phyloP scores from a whole-genome alignment of 495 filamentous ascomycete species.

The Neurospora sp. region DNA sequence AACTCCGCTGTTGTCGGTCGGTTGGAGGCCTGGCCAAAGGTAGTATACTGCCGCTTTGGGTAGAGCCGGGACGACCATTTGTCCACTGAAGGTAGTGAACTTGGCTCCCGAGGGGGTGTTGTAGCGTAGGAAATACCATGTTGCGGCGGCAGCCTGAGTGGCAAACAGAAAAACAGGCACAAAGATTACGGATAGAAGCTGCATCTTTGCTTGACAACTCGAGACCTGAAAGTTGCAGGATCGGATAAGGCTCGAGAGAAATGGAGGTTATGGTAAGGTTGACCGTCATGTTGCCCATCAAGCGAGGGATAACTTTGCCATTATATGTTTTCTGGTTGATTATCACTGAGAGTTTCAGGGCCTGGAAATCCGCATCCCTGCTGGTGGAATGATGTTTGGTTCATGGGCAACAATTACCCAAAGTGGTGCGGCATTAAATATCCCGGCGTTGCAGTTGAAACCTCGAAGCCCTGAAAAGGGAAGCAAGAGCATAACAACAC shows the following conservation, averaged over 20 bases:
- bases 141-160: slow-evolving; percentile 13
- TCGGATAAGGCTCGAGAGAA: neutral
- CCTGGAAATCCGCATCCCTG: neutral
- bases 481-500: neutral
- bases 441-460: neutral
- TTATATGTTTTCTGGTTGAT: neutral
- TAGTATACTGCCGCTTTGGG: slow-evolving; percentile 29
- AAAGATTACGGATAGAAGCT: neutral
- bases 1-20: slow-evolving; percentile 30
- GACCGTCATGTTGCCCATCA: neutral
- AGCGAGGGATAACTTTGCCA: neutral
- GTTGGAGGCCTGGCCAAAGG: slow-evolving; percentile 35
- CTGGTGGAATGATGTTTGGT: neutral
- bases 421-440: neutral
- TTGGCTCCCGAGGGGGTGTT: slow-evolving; percentile 21
- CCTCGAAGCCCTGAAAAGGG: neutral
- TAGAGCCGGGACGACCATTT: slow-evolving; percentile 27
- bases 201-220: neutral
- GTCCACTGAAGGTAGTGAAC: slow-evolving; percentile 29
- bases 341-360: neutral
- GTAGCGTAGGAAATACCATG: slow-evolving; percentile 31
- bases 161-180: slow-evolving; percentile 13
- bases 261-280: neutral
- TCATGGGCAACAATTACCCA: neutral
- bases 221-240: neutral